Conservation (phyloP, 208 protist species). For the Acanthamoeba lenticulata region DNA sequence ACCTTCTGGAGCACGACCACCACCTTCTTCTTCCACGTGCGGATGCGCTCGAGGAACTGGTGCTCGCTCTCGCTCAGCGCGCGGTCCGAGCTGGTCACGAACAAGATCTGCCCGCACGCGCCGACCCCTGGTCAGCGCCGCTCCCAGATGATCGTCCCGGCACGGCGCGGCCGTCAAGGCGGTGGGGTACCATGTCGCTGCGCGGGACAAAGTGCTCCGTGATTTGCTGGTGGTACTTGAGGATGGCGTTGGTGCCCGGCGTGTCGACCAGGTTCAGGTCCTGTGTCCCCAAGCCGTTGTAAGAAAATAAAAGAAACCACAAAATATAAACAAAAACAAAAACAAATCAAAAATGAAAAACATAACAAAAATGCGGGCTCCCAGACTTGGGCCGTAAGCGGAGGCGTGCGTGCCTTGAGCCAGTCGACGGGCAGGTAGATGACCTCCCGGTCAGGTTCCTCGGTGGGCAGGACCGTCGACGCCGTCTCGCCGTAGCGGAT, state of each 20-base stretch:
- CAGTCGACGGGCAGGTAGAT: conserved; percentile 73
- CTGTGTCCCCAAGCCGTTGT: background rate
- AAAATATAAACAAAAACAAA: no score
- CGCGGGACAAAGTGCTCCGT: conserved; percentile 78
- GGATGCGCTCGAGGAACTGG: conserved; percentile 67
- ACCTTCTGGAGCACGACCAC: conserved; percentile 72
- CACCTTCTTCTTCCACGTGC: conserved; percentile 71
- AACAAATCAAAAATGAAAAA: no score
- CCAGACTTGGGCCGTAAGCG: background rate
- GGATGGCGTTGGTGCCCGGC: conserved; percentile 68
- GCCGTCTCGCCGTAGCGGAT: conserved; percentile 19
- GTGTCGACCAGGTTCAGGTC: conserved; percentile 74
- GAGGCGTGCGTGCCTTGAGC: conserved; percentile 35
- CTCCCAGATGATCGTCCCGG: background rate
- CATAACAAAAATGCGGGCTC: background rate
- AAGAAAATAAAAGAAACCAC: background rate
- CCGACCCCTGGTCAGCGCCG: background rate
- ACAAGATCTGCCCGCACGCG: conserved; percentile 20
- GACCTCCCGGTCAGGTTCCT: conserved; percentile 61
- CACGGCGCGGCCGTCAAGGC: background rate
- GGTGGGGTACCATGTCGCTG: conserved; percentile 54
- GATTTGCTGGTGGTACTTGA: conserved; percentile 76
- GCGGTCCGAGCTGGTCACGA: conserved; percentile 71
- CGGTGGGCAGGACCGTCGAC: background rate
- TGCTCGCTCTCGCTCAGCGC: conserved; percentile 75